Conservation (phyloP, 768 basidiomycete genomes). For the Phanerochaete carnosa region DNA sequence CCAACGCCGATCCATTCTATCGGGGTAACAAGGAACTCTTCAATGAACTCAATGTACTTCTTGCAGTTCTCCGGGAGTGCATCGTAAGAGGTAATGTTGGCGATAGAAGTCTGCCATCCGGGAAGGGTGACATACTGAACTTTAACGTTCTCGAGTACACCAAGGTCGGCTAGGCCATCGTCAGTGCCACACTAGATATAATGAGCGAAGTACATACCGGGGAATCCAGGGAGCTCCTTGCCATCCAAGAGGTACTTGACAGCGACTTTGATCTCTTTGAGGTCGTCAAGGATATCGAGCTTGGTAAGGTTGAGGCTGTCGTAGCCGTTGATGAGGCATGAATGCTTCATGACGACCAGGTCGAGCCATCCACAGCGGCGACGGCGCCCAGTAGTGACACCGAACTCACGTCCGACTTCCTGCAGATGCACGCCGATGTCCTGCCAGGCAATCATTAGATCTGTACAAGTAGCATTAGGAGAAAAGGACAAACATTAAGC, state of each 20-base stretch:
- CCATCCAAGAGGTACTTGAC: conserved; percentile 78
- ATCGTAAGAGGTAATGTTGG: conserved; percentile 56
- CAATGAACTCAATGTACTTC: conserved; percentile 86
- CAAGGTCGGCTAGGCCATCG: conserved; percentile 68
- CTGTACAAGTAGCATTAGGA: background rate
- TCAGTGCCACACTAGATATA: background rate
- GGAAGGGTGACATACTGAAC: conserved; percentile 88
- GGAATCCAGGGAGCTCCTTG: conserved; percentile 78
- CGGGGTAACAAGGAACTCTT: conserved; percentile 64
- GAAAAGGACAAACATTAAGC: conserved; percentile 59
- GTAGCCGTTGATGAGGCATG: conserved; percentile 93
- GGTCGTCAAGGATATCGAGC: conserved; percentile 84
- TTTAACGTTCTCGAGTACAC: conserved; percentile 70
- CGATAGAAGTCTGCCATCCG: conserved; percentile 87
- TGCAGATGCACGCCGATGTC: conserved; percentile 83
- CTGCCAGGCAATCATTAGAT: conserved; percentile 33
- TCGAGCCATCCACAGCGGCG: conserved; percentile 98
- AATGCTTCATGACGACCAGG: conserved; percentile 91
- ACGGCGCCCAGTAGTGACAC: conserved; percentile 88
- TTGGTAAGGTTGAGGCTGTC: conserved; percentile 93
- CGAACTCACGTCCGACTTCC: conserved; percentile 90
- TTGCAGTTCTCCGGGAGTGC: conserved; percentile 82
- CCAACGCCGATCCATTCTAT: conserved; percentile 95
- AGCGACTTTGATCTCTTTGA: conserved; percentile 86
- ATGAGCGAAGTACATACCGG: conserved; percentile 50